Base-by-base conservation (phyloP, 192 early-diverging fungal genomes). In the Paraglomus brasilianum region DNA sequence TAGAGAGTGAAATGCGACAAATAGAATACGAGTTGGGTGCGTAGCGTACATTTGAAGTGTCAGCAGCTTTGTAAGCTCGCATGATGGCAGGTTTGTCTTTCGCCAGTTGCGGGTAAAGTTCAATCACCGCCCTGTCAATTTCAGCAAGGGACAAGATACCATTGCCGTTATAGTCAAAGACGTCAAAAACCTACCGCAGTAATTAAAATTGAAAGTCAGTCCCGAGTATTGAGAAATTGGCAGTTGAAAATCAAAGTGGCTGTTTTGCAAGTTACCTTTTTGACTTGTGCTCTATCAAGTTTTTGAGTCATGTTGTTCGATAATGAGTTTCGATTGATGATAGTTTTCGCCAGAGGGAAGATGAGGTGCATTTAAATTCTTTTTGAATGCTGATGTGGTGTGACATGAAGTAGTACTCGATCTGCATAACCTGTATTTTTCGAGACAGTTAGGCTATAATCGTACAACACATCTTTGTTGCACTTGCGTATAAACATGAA, bases 21-120 rank as follows among this genome's bases (percentile, higher is more conserved):
- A 1, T 56, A 24, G 30, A 24, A 56, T n/a, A 10, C 1, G 22
- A 22, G n/a, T 30, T 30, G n/a, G n/a, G 19, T 1, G 30, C 1
- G 7, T 47, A 24, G 48, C 61, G 30, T 47, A 63, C 61, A 41
- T 63, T 63, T 63, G 61, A 63, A 22, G 44, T 21, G 21, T 63
- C 61, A 22, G 61, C 44, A 47, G 61, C 61, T 63, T 63, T 63
- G 15, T 63, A 63, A 63, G 61, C 61, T 47, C 61, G 61, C 61
- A 63, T 48, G 44, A 63, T 44, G 61, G 43, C 61, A 19, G 61
- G 61, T 8, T 63, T 63, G 24, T 63, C 44, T 44, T 63, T 45
- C 39, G 61, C 44, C 24, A 63, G 19, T 21, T 63, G 41, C 14
- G 61, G 61, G 44, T 48, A 63, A 10, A 63, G 61, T 30, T 63